Base-by-base conservation (phyloP, 2,329 filamentous ascomycete species). In the Neopestalotiopsis sp. region DNA sequence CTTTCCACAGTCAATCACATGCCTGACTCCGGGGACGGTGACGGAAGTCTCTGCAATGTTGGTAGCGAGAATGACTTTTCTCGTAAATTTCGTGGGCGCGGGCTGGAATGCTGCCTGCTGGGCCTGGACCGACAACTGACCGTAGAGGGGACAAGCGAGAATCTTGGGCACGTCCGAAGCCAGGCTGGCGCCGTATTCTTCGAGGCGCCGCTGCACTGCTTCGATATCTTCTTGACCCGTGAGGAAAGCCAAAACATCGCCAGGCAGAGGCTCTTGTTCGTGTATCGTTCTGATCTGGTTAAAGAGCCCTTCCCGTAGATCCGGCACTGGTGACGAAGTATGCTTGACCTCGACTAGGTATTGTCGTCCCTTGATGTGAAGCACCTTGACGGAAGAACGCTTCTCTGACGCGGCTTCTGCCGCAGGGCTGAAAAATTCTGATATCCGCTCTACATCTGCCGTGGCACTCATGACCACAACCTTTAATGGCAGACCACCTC, bases 21-120 rank as follows among this genome's bases (percentile, higher is more conserved):
- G 96, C 4, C 94, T 90, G 6, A 99, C 94, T 2, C 96, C 96
- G 0, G 95, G 92, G 0, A 99, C 95, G 0, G 96, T 99, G 69
- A 99, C 93, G 1, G 96, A 98, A 0, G 96, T 98, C 79, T 99
- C 96, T n/a, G 96, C 96, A 75, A 99, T 98, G 76, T 99, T 99
- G 14, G 96, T 99, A 0, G 95, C 92, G 0, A 99, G 84, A 0
- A 99, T 94, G 13, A 98, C 87, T 77, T 98, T 98, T 58, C 96
- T 88, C 0, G 94, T 97, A 68, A 86, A 88, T n/a, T 86, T 86
- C 2, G 90, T 88, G 67, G 89, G 89, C 28, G 92, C 87, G 1
- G 93, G 92, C 67, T 91, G 85, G 78, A 99, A 98, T 10, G 97
- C 94, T 28, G 90, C 88, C 73, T 97, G 93, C 75, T 99, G 96